A percentile compares a stretch with the other conserved stretches of the same genome.
Conservation (phyloP, 257 asterid genomes). For the Penstemon eatonii region DNA sequence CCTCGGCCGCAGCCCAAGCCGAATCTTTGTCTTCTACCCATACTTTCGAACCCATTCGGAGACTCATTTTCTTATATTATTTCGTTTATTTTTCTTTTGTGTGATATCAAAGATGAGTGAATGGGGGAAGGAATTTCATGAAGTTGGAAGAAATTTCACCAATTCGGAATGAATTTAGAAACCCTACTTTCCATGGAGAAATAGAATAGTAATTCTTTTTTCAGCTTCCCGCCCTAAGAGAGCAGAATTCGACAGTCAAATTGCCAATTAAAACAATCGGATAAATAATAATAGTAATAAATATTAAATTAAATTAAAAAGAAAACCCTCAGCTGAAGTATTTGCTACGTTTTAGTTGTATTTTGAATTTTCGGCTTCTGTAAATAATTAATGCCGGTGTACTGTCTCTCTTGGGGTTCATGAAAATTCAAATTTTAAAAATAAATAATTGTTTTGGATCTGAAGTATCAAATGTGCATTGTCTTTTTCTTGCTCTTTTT, state of each 20-base stretch:
- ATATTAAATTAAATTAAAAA: not conserved
- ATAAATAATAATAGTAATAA: not conserved
- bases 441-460: no score
- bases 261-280: not conserved
- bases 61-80: conserved; percentile 48
- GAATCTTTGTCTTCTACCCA: conserved; percentile 84
- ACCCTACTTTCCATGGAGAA: conserved; percentile 51
- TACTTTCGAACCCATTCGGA: conserved; percentile 75
- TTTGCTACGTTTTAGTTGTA: not conserved
- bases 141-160: conserved; percentile 22
- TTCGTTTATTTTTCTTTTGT: conserved; percentile 6
- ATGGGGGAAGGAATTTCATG: not conserved
- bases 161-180: conserved; percentile 31
- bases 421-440: not conserved
- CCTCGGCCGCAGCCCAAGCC: conserved; percentile 86
- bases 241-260: conserved; percentile 24
- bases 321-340: not conserved
- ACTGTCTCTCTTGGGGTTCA: conserved; percentile 14
- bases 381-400: conserved; percentile 15
- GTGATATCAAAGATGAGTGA: conserved; percentile 16
- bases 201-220: conserved; percentile 24
- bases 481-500: no score
- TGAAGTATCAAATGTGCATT: no score
- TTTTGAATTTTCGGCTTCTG: conserved; percentile 23
- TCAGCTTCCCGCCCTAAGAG: conserved; percentile 78